These are phyloP conservation scores for Leishmania aethiopica DNA, from an alignment of 208 protist species.

Conservation along the genomic window DNA sequence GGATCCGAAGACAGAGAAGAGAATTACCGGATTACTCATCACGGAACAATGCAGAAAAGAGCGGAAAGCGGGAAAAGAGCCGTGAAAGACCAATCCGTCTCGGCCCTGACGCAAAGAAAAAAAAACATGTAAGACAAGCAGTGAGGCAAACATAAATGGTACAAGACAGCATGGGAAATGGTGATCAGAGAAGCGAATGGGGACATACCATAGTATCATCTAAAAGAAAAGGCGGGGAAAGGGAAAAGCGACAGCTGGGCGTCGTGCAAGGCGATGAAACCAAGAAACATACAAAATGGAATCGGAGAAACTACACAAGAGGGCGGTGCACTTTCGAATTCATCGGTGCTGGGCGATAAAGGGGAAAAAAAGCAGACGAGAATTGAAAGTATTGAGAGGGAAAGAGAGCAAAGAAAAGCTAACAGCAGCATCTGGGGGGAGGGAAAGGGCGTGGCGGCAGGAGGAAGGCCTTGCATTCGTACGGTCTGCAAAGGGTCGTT, in stretches of 20 bases:
- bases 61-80: not conserved
- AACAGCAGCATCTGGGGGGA: not conserved
- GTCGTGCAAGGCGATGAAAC: not conserved
- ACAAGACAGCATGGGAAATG: not conserved
- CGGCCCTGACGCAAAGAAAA: not conserved
- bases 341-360: not conserved
- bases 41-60: not conserved
- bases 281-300: not conserved
- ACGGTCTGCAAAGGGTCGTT: not conserved
- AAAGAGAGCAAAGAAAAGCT: slow-evolving; percentile 24
- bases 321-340: not conserved
- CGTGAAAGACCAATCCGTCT: not conserved
- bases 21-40: not conserved
- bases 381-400: not conserved
- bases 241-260: slow-evolving; percentile 4
- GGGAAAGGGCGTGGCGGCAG: not conserved
- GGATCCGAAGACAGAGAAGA: not conserved
- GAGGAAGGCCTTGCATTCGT: not conserved
- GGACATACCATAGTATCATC: not conserved
- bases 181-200: not conserved
- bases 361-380: slow-evolving; percentile 4
- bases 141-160: slow-evolving; percentile 3
- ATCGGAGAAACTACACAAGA: not conserved
- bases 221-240: not conserved
- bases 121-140: not conserved